A percentile compares a stretch with the other conserved stretches of the same genome.
Conservation (phyloP, 306 rosid genomes). For the Sicyos baderoa region DNA sequence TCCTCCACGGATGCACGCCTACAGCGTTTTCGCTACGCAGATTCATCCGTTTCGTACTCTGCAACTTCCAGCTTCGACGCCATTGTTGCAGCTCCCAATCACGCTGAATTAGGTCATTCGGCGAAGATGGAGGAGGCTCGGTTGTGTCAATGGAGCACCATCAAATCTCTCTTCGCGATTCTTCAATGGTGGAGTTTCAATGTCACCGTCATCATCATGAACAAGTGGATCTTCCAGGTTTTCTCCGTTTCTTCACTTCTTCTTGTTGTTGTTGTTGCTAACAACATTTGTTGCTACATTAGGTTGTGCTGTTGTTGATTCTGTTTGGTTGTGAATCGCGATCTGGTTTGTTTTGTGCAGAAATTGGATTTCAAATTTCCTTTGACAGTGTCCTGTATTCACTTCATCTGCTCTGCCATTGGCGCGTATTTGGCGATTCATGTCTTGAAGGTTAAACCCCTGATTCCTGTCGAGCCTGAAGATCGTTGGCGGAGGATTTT, state of each 20-base stretch:
- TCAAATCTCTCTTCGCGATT: slow-evolving; percentile 82
- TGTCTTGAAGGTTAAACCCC: slow-evolving; percentile 79
- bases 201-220: slow-evolving; percentile 82
- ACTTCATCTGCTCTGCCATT: slow-evolving; percentile 84
- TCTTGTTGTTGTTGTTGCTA: too few species aligned
- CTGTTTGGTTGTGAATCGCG: background rate
- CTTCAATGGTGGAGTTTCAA: slow-evolving; percentile 96
- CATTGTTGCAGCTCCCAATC: slow-evolving; percentile 15
- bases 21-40: too few species aligned
- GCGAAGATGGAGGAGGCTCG: slow-evolving; percentile 56
- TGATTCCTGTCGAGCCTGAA: slow-evolving; percentile 72
- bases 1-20: slow-evolving; percentile 9
- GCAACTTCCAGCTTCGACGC: slow-evolving; percentile 16
- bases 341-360: slow-evolving; percentile 27
- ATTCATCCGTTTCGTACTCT: slow-evolving; percentile 19
- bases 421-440: slow-evolving; percentile 74
- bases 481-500: slow-evolving; percentile 96
- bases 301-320: slow-evolving; percentile 14
- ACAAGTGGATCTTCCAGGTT: slow-evolving; percentile 99
- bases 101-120: background rate
- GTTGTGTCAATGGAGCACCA: slow-evolving; percentile 54
- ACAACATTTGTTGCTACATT: too few species aligned
- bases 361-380: slow-evolving; percentile 98
- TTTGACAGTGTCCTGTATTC: slow-evolving; percentile 72
- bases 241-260: background rate